phyloP scores from a whole-genome alignment of 2,329 filamentous ascomycete genomes.

The Colletotrichum lini region DNA sequence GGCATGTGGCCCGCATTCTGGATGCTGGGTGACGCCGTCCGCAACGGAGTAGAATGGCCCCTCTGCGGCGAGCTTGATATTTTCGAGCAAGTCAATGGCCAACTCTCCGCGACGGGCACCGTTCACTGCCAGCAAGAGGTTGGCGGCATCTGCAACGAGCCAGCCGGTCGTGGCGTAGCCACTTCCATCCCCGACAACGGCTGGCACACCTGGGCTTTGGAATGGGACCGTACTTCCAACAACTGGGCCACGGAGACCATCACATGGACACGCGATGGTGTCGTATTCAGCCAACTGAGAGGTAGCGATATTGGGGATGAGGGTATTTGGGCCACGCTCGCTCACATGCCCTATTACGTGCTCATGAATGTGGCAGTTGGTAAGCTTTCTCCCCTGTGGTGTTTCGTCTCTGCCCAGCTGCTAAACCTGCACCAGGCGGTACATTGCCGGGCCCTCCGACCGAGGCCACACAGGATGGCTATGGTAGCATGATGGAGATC shows the following conservation, averaged over 20 bases:
- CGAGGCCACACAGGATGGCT: conserved; percentile 59
- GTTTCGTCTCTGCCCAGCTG: neutral
- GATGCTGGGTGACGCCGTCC: conserved; percentile 66
- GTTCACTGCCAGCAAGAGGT: conserved; percentile 63
- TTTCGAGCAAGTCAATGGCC: conserved; percentile 69
- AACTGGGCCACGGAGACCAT: conserved; percentile 66
- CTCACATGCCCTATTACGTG: conserved; percentile 65
- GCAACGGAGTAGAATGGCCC: conserved; percentile 66
- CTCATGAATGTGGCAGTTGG: conserved; percentile 70
- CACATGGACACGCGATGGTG: conserved; percentile 64
- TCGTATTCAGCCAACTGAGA: conserved; percentile 58
- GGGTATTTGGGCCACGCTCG: conserved; percentile 64
- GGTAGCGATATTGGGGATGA: conserved; percentile 61
- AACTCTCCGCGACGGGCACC: conserved; percentile 62
- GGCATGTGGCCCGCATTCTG: conserved; percentile 74
- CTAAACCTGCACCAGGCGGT: conserved; percentile 21
- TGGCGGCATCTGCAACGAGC: conserved; percentile 68
- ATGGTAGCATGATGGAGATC: conserved; percentile 66
- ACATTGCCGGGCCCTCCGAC: conserved; percentile 62
- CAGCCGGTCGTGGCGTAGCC: conserved; percentile 56
- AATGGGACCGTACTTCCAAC: conserved; percentile 62
- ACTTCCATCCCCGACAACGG: conserved; percentile 55
- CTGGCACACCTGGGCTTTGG: conserved; percentile 66
- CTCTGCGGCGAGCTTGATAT: conserved; percentile 70
- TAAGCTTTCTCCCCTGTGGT: conserved; percentile 50